phyloP scores from a whole-genome alignment of 495 filamentous ascomycete genomes.

The Penicillium waksmanii region DNA sequence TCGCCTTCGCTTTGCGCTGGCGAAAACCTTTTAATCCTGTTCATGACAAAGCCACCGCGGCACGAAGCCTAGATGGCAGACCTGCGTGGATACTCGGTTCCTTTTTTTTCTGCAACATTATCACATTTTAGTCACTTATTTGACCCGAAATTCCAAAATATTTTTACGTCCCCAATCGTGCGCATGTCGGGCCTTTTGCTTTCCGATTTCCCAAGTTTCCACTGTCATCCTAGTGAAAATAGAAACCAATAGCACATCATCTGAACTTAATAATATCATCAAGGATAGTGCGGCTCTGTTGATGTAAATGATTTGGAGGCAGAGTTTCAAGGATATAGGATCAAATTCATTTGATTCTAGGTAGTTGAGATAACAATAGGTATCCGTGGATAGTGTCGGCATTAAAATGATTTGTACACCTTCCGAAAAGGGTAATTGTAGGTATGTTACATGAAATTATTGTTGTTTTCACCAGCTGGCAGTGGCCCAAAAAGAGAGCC shows the following conservation, averaged over 20 bases:
- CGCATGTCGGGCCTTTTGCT: slow-evolving; percentile 5
- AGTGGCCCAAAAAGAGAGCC: neutral
- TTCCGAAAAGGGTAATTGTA: slow-evolving; percentile 5
- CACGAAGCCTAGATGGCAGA: slow-evolving; percentile 33
- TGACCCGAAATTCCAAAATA: slow-evolving; percentile 4
- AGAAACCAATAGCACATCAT: slow-evolving; percentile 26
- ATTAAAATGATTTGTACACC: slow-evolving; percentile 10
- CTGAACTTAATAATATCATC: slow-evolving; percentile 33
- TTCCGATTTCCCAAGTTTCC: slow-evolving; percentile 19
- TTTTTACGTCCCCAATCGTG: slow-evolving; percentile 5
- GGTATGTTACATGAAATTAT: neutral
- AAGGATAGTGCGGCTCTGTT: slow-evolving; percentile 29
- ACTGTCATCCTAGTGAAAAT: slow-evolving; percentile 15
- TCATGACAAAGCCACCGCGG: slow-evolving; percentile 23
- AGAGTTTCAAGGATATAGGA: slow-evolving; percentile 17
- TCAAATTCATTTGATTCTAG: slow-evolving; percentile 14
- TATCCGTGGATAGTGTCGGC: neutral
- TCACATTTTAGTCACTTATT: slow-evolving; percentile 27
- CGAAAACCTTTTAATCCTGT: slow-evolving; percentile 19
- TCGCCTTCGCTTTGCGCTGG: slow-evolving; percentile 20
- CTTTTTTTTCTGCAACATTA: slow-evolving; percentile 23
- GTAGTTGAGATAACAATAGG: no score
- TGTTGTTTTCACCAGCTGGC: neutral
- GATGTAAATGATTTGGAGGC: slow-evolving; percentile 45
- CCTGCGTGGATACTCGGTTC: slow-evolving; percentile 17